Percentiles rank a stretch among this genome's conserved stretches.
These are phyloP conservation scores for Lactifluus pinguis DNA, from an alignment of 768 basidiomycete genomes.

Conservation along the genomic window DNA sequence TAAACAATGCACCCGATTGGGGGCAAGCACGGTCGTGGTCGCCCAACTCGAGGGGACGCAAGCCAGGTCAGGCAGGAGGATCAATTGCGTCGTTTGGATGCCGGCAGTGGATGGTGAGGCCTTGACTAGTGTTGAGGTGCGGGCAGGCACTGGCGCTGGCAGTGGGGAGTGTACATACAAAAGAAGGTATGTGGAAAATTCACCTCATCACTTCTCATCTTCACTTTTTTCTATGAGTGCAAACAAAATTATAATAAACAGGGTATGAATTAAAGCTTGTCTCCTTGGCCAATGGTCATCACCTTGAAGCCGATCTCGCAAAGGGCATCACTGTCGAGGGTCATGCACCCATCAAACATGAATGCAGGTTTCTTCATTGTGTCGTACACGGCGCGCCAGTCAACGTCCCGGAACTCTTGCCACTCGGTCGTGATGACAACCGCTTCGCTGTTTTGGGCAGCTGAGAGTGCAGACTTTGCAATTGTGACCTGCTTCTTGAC, in stretches of 20 bases:
- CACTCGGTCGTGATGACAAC: slow-evolving; percentile 96
- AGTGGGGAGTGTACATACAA: not conserved
- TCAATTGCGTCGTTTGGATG: too few species aligned
- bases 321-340: slow-evolving; percentile 75
- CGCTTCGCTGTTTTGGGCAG: slow-evolving; percentile 83
- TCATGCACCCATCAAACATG: slow-evolving; percentile 86
- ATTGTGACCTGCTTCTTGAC: slow-evolving; percentile 89
- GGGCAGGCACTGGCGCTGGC: too few species aligned
- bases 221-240: not conserved
- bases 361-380: slow-evolving; percentile 98
- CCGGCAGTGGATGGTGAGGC: too few species aligned
- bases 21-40: too few species aligned
- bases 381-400: slow-evolving; percentile 81
- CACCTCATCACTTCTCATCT: not conserved
- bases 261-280: slow-evolving; percentile 18
- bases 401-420: slow-evolving; percentile 91
- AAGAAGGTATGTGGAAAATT: not conserved
- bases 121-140: too few species aligned
- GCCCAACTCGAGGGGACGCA: too few species aligned
- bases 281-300: slow-evolving; percentile 50
- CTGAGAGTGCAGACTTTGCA: slow-evolving; percentile 67
- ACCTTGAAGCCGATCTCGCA: slow-evolving; percentile 87
- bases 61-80: too few species aligned
- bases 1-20: too few species aligned
- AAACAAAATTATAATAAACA: not conserved